phyloP scores from a whole-genome alignment of 805 yeast genomes.

The Kodamaea jinghongensis region DNA sequence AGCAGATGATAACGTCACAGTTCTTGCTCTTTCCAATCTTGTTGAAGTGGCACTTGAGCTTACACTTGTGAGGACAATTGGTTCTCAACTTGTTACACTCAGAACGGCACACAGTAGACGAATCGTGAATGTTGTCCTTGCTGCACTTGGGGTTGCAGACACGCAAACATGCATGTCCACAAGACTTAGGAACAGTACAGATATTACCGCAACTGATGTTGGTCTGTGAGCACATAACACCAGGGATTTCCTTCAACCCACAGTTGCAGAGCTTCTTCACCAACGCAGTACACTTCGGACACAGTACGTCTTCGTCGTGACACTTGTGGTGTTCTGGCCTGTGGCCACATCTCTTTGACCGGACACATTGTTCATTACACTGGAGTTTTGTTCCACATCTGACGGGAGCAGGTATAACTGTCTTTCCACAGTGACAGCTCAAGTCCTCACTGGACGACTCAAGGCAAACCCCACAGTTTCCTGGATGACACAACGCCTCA shows the following conservation, averaged over 20 bases:
- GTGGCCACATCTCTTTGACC: slow-evolving; percentile 68
- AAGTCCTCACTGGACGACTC: slow-evolving; percentile 79
- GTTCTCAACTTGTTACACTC: slow-evolving; percentile 52
- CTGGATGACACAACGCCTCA: slow-evolving; percentile 70
- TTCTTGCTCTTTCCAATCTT: slow-evolving; percentile 28
- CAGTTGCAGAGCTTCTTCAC: slow-evolving; percentile 62
- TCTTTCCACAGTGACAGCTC: slow-evolving; percentile 77
- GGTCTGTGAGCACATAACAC: slow-evolving; percentile 67
- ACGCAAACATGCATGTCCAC: slow-evolving; percentile 49
- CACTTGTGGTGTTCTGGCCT: slow-evolving; percentile 67
- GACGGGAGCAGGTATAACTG: slow-evolving; percentile 77
- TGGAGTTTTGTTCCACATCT: slow-evolving; percentile 71
- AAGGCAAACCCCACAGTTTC: slow-evolving; percentile 76
- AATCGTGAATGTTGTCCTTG: slow-evolving; percentile 53
- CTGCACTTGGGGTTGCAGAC: slow-evolving; percentile 64
- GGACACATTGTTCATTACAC: slow-evolving; percentile 64
- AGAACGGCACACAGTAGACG: slow-evolving; percentile 48
- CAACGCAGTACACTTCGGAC: slow-evolving; percentile 73
- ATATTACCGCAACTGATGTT: slow-evolving; percentile 59
- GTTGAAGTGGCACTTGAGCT: slow-evolving; percentile 59
- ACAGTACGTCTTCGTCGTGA: slow-evolving; percentile 59
- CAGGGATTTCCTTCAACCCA: slow-evolving; percentile 53
- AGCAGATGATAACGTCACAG: slow-evolving; percentile 56
- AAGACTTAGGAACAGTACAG: slow-evolving; percentile 30
- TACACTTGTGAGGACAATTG: slow-evolving; percentile 70